Evolutionary conservation across 1,284 basidiomycete species (phyloP), one percentile per base, ranked within the genome.

Genomic region (Microstroma glucosiphilum): DNA sequence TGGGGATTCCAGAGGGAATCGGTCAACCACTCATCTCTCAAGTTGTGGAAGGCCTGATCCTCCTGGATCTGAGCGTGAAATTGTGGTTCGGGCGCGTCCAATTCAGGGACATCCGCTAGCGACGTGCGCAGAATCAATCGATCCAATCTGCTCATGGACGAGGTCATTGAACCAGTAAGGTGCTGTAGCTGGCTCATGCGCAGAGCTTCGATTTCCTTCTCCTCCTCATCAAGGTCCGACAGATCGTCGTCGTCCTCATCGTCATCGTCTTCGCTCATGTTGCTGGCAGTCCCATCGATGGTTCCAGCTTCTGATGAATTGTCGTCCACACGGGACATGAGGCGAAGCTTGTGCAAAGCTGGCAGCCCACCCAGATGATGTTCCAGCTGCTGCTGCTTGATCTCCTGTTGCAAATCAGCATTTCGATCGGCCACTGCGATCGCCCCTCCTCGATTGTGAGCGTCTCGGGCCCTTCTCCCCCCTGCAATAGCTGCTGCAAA

Each of bases 191-290:
- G 6, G 46, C 23, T 48, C n/a, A n/a, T 23, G 46, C 46, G 46
- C 46, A 48, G 17, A 3, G 17, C 46, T 19, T 26, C 13, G 19
- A 19, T 54, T 2, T 54, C 7, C 21, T 54, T 51, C n/a, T 59
- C 41, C 9, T 59, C 54, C 37, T 56, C 58, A 37, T 60, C 59
- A 8, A 25, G 25, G 25, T 48, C 43, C 6, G 15, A 17, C 21
- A n/a, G 17, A 21, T 48, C 12, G 17, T 17, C 15, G 43, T 25
- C 26, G 19, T 49, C 42, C 30, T 54, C 46, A 23, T 26, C 49
- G 55, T 42, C 43, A 11, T 63, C 60, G 21, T 53, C 62, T 30
- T 61, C 62, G 40, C 60, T 61, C 15, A 56, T 37, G 37, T 57
- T 53, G 49, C 59, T 60, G n/a, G 40, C 42, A 26, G 60, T 60